Percentiles rank a stretch among this genome's conserved stretches.
phyloP scores from a whole-genome alignment of 2,329 filamentous ascomycete species.

The Bisporella sp. region DNA sequence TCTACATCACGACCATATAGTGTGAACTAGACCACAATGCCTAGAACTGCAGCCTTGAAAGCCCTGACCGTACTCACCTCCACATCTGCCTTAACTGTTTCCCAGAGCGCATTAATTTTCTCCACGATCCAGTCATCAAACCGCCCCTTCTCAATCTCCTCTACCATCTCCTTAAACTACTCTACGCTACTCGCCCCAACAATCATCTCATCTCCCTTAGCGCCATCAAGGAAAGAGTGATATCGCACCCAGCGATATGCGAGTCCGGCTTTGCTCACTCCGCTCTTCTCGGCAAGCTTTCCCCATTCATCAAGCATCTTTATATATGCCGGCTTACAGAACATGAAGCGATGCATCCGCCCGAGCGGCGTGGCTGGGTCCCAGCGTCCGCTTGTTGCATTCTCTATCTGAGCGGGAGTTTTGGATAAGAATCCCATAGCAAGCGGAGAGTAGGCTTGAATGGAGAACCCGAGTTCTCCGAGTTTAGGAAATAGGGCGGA shows the following conservation, averaged over 20 bases:
- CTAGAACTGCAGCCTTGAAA: neutral
- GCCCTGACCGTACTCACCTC: slow-evolving; percentile 10
- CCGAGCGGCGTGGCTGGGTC: slow-evolving; percentile 43
- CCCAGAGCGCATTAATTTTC: slow-evolving; percentile 12
- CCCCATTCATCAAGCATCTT: slow-evolving; percentile 27
- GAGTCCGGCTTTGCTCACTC: slow-evolving; percentile 47
- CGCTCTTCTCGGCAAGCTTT: slow-evolving; percentile 47
- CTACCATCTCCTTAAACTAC: slow-evolving; percentile 31
- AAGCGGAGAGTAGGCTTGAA: slow-evolving; percentile 57
- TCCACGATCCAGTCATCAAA: slow-evolving; percentile 33
- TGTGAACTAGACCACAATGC: no score
- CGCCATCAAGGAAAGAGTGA: slow-evolving; percentile 39
- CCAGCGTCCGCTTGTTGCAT: slow-evolving; percentile 40
- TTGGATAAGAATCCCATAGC: slow-evolving; percentile 51
- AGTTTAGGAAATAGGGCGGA: slow-evolving; percentile 50
- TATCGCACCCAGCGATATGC: slow-evolving; percentile 53
- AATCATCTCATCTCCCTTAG: slow-evolving; percentile 31
- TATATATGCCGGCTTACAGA: slow-evolving; percentile 28
- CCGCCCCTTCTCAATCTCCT: slow-evolving; percentile 39
- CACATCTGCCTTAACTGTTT: slow-evolving; percentile 5
- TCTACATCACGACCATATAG: no score
- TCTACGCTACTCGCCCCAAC: slow-evolving; percentile 31
- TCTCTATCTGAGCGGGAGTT: slow-evolving; percentile 12
- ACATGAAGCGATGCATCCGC: slow-evolving; percentile 7
- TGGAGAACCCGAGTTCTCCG: slow-evolving; percentile 49